Evolutionary conservation across 306 rosid species (phyloP).

Genomic region (Pyrus betulifolia): DNA sequence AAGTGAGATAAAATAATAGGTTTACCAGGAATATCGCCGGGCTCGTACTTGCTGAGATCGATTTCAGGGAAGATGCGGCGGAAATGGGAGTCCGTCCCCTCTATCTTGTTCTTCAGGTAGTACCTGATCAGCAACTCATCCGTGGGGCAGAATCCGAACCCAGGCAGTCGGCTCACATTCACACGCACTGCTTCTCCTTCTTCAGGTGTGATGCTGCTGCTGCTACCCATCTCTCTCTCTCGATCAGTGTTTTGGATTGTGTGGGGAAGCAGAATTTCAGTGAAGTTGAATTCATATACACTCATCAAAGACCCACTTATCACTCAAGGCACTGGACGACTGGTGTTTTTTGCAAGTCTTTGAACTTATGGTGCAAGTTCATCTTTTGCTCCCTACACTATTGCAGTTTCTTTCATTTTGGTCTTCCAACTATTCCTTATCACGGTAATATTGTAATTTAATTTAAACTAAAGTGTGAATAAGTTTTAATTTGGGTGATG

Average conservation of each 20-base stretch:
- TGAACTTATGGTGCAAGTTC: neutral
- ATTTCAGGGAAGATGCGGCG: constrained; percentile 24
- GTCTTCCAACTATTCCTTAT: neutral
- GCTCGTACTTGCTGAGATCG: constrained; percentile 39
- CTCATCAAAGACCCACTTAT: neutral
- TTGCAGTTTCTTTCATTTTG: neutral
- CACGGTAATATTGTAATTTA: too few relatives aligned
- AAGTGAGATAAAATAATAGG: neutral
- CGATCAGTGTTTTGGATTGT: neutral
- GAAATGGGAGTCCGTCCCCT: neutral
- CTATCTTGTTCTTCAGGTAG: constrained; percentile 36
- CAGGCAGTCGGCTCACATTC: neutral
- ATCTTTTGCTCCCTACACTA: neutral
- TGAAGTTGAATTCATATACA: neutral
- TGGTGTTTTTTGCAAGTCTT: neutral
- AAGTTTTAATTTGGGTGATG: too few relatives aligned
- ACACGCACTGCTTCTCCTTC: neutral
- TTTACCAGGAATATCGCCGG: constrained; percentile 44
- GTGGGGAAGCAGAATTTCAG: neutral
- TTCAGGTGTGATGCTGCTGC: neutral
- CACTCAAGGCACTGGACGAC: neutral
- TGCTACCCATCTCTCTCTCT: neutral
- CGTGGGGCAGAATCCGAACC: constrained; percentile 51
- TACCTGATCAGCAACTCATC: constrained; percentile 43
- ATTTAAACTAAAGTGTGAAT: too few relatives aligned